Evolutionary conservation across 1,284 basidiomycete genomes (phyloP), one percentile per base, ranked within the genome.

Genomic region (Pulveroboletus sp.): DNA sequence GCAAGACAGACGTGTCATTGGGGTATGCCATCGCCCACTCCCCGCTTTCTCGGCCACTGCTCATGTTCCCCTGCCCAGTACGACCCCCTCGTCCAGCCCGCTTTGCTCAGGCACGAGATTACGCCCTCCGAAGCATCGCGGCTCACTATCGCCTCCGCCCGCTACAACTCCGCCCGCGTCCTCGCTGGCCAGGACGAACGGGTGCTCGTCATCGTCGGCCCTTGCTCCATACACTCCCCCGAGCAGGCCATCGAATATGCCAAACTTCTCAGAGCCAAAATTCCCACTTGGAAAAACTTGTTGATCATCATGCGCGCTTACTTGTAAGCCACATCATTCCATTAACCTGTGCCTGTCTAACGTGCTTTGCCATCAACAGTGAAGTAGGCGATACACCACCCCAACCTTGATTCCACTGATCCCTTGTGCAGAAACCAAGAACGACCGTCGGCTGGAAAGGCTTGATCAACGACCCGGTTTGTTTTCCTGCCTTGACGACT

Each of bases 271-370:
- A 88, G 86, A 67, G 77, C 79, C 3, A 88, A 89, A 72, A 82
- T 90, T 33, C 80, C 87, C 15, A 70, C 76, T 22, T 89, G 85
- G 85, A 83, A 75, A 58, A 92, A 96, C 66, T 81, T 98, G 46
- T 82, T 94, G 69, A 89, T 99, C 70, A 77, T 98, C 73, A 98
- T 98, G 96, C 84, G 96, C 40, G 89, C 94, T 61, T 98, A 98
- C 84, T 98, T 98, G 89, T 90, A 63, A 68, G 86, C 79, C 25
- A n/a, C 46, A 42, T 56, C 52, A 58, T 57, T 47, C 45, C 49
- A 22, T 48, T 38, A 24, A 18, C 15, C 10, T 29, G 39, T 55
- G 14, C 31, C 58, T 45, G 45, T 48, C 57, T 55, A 57, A 39
- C 15, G 3, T 49, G 20, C 14, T 20, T 35, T 17, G 25, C 20